Evolutionary conservation across 1,139 yeast genomes (phyloP), one percentile per base, ranked within the genome.

Genomic region (Blastobotrys proliferans): DNA sequence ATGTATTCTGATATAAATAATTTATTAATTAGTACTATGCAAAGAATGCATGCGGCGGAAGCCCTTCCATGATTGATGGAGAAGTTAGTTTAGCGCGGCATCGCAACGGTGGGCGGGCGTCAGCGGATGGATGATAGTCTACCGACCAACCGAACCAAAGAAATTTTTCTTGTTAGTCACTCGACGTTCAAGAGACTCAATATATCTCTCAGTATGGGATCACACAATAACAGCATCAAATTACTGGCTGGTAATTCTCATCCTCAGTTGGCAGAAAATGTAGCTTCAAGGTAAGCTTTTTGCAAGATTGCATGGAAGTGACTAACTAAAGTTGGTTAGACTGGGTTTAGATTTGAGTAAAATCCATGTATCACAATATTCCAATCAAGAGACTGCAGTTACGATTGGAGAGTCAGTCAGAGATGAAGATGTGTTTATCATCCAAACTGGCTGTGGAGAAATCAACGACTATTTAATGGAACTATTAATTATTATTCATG

Each of bases 331-430:
- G n/a, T n/a, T n/a, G n/a, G n/a, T n/a, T 19, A 41, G 69, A 43
- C 63, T 70, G 22, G 72, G 72, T 14, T 50, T 66, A 16, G 61
- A 58, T 29, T 63, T 69, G 22, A 61, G 71, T 41, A 67, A 66
- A 43, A 62, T 69, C 29, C 61, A 69, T 39, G 67, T 70, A 28
- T 64, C 69, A 31, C 64, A 72, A 76, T 78, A 60, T 69, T 60
- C 69, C 55, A 64, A 64, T 50, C 86, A 84, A 44, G 97, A 90
- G 63, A 90, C 94, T 3, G 83, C 94, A 11, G 92, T 90, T 44
- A 81, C 94, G 35, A 84, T 92, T 51, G 95, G 95, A 27, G 97
- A 92, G 65, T 84, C 95, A 17, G 95, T 92, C 31, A 79, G 98
- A 68, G 97, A 90, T 64, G 97, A 92, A 64, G 98, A 92, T 62